Evolutionary conservation across 768 basidiomycete species (phyloP).

Genomic region (Termitomyces bulborhizus): DNA sequence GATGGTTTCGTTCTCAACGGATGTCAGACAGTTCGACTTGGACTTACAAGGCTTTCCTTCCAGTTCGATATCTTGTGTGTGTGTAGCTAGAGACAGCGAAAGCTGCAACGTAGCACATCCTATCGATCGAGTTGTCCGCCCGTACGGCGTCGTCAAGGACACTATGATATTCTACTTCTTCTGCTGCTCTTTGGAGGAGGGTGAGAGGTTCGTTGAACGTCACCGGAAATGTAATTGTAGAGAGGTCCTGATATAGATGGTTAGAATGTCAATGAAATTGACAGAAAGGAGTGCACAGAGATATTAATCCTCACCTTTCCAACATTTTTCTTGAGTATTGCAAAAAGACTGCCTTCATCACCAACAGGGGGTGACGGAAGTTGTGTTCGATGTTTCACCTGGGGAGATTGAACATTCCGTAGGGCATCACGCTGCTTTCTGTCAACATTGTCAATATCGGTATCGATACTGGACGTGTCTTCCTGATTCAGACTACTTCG

Average conservation of each 20-base stretch:
- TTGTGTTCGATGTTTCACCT: slow-evolving; percentile 43
- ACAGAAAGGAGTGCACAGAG: slow-evolving; percentile 1
- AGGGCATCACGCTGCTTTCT: background rate
- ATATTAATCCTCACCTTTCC: slow-evolving; percentile 53
- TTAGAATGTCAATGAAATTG: background rate
- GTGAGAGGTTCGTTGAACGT: slow-evolving; percentile 88
- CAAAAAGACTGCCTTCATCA: slow-evolving; percentile 79
- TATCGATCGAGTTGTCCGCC: slow-evolving; percentile 52
- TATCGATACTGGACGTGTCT: slow-evolving; percentile 48
- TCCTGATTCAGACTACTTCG: slow-evolving; percentile 29
- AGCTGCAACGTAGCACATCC: slow-evolving; percentile 73
- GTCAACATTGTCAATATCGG: slow-evolving; percentile 35
- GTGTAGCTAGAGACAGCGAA: slow-evolving; percentile 84
- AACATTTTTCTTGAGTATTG: slow-evolving; percentile 82
- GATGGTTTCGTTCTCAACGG: slow-evolving; percentile 5
- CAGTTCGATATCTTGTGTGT: slow-evolving; percentile 72
- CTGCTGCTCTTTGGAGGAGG: slow-evolving; percentile 73
- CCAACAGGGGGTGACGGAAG: slow-evolving; percentile 56
- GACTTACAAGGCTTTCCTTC: slow-evolving; percentile 84
- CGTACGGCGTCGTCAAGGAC: slow-evolving; percentile 63
- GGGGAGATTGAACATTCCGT: slow-evolving; percentile 9
- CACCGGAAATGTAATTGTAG: slow-evolving; percentile 80
- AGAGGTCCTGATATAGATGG: slow-evolving; percentile 54
- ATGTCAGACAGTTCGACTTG: background rate
- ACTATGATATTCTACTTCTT: slow-evolving; percentile 75